A percentile compares a stretch with the other conserved stretches of the same genome.
These are phyloP conservation scores for Xanthoconium stramineum DNA, from an alignment of 768 basidiomycete genomes.

Conservation along the genomic window DNA sequence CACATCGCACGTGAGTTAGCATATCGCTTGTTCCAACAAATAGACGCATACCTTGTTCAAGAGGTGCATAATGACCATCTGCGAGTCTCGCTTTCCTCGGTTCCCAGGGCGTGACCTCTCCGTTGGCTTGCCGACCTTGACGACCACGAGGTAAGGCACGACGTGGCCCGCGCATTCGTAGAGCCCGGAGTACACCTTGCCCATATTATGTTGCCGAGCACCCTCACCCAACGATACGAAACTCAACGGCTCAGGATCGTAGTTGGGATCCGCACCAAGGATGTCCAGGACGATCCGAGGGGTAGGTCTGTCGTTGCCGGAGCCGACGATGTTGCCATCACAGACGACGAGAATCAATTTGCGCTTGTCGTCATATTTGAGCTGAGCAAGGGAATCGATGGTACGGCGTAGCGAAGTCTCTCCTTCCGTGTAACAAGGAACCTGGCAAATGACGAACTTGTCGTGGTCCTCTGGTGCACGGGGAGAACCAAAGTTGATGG, in stretches of 20 bases:
- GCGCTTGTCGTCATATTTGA: slow-evolving; percentile 98
- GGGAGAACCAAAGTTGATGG: slow-evolving; percentile 74
- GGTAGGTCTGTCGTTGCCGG: slow-evolving; percentile 94
- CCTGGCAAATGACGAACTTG: slow-evolving; percentile 97
- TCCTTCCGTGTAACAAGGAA: slow-evolving; percentile 98
- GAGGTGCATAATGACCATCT: slow-evolving; percentile 95
- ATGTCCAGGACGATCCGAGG: slow-evolving; percentile 97
- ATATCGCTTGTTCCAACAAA: neutral
- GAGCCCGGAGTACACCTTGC: slow-evolving; percentile 93
- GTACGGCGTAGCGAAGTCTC: slow-evolving; percentile 79
- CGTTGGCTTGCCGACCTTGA: slow-evolving; percentile 93
- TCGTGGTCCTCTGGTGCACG: slow-evolving; percentile 93
- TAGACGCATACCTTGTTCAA: slow-evolving; percentile 76
- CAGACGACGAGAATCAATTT: slow-evolving; percentile 48
- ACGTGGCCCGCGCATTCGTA: slow-evolving; percentile 95
- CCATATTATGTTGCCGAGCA: slow-evolving; percentile 96
- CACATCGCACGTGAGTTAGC: neutral
- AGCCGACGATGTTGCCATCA: slow-evolving; percentile 95
- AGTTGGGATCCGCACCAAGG: slow-evolving; percentile 87
- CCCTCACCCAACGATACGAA: slow-evolving; percentile 95
- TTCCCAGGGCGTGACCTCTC: slow-evolving; percentile 94
- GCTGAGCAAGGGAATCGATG: slow-evolving; percentile 89
- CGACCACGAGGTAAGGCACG: slow-evolving; percentile 89
- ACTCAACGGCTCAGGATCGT: slow-evolving; percentile 92
- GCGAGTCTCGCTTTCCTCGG: slow-evolving; percentile 96